Conservation (phyloP, 2,329 filamentous ascomycete genomes). For the Colletotrichum euphorbiae region DNA sequence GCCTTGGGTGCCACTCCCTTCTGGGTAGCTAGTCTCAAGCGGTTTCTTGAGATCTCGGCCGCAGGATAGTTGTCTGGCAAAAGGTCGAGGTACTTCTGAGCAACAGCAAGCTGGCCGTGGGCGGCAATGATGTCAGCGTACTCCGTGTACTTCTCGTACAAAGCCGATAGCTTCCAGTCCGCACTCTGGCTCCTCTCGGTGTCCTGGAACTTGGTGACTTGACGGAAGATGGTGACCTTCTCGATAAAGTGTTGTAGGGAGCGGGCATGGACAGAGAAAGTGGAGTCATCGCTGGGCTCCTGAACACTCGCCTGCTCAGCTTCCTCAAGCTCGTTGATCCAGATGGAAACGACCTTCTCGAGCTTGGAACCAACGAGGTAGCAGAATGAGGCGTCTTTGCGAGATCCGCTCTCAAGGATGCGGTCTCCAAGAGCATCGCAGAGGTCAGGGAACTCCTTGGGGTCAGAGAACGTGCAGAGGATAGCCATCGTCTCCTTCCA, state of each 20-base stretch:
- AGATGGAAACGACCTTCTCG: conserved; percentile 96
- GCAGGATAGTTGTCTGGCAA: conserved; percentile 86
- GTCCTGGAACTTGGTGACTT: conserved; percentile 93
- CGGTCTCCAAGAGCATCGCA: conserved; percentile 96
- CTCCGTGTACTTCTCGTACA: conserved; percentile 97
- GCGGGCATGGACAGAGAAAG: conserved; percentile 91
- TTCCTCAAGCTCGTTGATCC: conserved; percentile 90
- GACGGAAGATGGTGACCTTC: conserved; percentile 96
- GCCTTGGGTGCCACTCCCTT: conserved; percentile 55
- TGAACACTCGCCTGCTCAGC: conserved; percentile 80
- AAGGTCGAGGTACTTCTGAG: conserved; percentile 91
- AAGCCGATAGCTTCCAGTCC: conserved; percentile 87
- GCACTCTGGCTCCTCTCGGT: conserved; percentile 75
- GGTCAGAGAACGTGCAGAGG: conserved; percentile 93
- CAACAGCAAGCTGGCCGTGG: conserved; percentile 86
- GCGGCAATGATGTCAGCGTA: conserved; percentile 95
- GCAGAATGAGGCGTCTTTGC: conserved; percentile 96
- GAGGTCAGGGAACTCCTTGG: conserved; percentile 90
- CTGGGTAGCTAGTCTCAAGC: conserved; percentile 85
- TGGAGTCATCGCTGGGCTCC: conserved; percentile 77
- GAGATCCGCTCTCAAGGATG: conserved; percentile 79
- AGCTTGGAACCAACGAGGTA: conserved; percentile 95
- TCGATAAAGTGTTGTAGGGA: conserved; percentile 95
- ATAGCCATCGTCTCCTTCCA: conserved; percentile 99
- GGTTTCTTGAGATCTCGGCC: conserved; percentile 86